A percentile compares a stretch with the other conserved stretches of the same genome.
phyloP scores from a whole-genome alignment of 192 early-diverging fungal genomes.

The Physocladia obscura region DNA sequence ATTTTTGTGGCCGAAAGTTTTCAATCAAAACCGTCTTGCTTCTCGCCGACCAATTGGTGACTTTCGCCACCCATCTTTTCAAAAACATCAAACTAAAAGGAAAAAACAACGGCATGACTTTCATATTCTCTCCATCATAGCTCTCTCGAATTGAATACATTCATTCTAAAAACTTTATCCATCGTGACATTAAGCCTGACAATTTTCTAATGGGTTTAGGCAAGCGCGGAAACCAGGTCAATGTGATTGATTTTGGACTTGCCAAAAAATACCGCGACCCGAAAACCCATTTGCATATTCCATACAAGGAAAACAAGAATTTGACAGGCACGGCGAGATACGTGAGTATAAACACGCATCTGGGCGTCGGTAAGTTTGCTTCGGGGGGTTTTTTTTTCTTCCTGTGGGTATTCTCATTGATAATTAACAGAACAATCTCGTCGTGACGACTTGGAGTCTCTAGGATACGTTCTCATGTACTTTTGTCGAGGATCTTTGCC shows the following conservation, averaged over 20 bases:
- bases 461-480: slow-evolving; percentile 69
- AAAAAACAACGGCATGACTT: too few species aligned
- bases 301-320: slow-evolving; percentile 68
- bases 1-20: slow-evolving; percentile 66
- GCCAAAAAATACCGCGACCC: slow-evolving; percentile 68
- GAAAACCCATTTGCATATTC: slow-evolving; percentile 64
- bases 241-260: slow-evolving; percentile 67
- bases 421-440: slow-evolving; percentile 57
- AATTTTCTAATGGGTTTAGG: slow-evolving; percentile 63
- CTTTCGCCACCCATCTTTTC: neutral
- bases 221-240: slow-evolving; percentile 64
- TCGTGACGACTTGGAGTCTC: slow-evolving; percentile 64
- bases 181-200: slow-evolving; percentile 65
- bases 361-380: slow-evolving; percentile 51
- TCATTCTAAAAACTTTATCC: slow-evolving; percentile 69
- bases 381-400: slow-evolving; percentile 1
- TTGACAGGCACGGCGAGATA: slow-evolving; percentile 66
- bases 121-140: slow-evolving; percentile 19
- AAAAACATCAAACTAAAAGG: neutral
- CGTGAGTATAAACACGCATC: slow-evolving; percentile 61
- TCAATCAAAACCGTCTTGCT: slow-evolving; percentile 59
- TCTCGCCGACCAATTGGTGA: slow-evolving; percentile 58
- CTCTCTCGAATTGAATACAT: slow-evolving; percentile 66
- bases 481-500: slow-evolving; percentile 62
- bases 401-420: neutral